These are phyloP conservation scores for Diaporthe amygdali DNA, from an alignment of 2,329 filamentous ascomycete genomes.

Conservation along the genomic window DNA sequence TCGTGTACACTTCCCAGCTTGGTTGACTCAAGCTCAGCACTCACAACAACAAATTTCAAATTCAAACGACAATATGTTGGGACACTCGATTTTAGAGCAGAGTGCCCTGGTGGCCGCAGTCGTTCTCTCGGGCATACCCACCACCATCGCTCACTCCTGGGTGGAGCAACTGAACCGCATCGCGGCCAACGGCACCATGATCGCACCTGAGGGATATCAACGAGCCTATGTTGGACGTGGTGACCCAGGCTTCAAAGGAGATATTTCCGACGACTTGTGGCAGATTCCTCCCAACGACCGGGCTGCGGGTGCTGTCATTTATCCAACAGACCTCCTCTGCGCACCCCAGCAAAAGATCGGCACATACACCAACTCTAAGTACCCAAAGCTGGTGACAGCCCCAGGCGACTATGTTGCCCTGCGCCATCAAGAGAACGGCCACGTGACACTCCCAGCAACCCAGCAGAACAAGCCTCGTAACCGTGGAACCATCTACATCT, in stretches of 20 bases:
- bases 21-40: neutral
- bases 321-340: constrained; percentile 64
- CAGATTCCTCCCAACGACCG: constrained; percentile 64
- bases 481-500: constrained; percentile 76
- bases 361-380: constrained; percentile 58
- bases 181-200: constrained; percentile 74
- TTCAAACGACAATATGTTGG: constrained; percentile 10
- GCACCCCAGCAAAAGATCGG: constrained; percentile 65
- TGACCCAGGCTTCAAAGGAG: constrained; percentile 60
- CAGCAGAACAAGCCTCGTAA: constrained; percentile 66
- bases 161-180: constrained; percentile 78
- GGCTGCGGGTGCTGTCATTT: constrained; percentile 51
- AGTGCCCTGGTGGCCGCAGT: constrained; percentile 28
- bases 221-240: constrained; percentile 70
- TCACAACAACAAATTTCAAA: neutral
- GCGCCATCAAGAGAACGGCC: constrained; percentile 76
- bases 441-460: constrained; percentile 66
- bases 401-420: constrained; percentile 70
- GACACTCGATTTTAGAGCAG: constrained; percentile 4
- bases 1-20: neutral
- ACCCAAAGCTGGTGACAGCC: constrained; percentile 65
- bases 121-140: constrained; percentile 38
- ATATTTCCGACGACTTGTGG: constrained; percentile 55
- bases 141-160: constrained; percentile 74
- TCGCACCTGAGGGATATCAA: constrained; percentile 74